Base-by-base conservation (phyloP, 495 filamentous ascomycete genomes). In the Penicillium steckii region DNA sequence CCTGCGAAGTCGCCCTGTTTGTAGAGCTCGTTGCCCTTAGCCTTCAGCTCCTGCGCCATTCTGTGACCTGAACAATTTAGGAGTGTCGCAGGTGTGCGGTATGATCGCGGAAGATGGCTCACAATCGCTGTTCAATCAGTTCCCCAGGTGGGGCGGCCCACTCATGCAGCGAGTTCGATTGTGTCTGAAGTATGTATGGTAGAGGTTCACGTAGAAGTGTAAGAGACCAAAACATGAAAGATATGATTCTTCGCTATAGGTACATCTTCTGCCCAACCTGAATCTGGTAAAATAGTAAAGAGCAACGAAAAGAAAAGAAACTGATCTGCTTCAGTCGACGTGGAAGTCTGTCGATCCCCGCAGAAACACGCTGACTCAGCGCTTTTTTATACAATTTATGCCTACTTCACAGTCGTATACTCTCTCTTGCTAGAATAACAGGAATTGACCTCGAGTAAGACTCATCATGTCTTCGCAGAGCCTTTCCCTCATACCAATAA, bases 1-100 rank as follows among this genome's bases (percentile, higher is more conserved):
- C 75, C 79, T 19, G 62, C 70, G 65, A 80, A 97, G 59, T 97
- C 86, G 56, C 84, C 85, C 8, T 70, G 65, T 59, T 84, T 80
- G 70, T 82, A 91, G 66, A 80, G 77, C 43, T 66, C 53, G 43
- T 78, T 75, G 44, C 69, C 75, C 54, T 71, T 74, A 37, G 71
- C 60, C 55, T 76, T 78, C 17, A 78, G 62, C 40, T 69, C 71
- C 44, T 70, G 66, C 3, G 73, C 68, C 71, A 75, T 77, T 37
- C 9, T 59, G 44, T 32, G 10, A 25, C 12, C 18, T 24, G 8
- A 30, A 15, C 10, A 37, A 37, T 24, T 32, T 12, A 25, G 27
- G 25, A 47, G 27, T 45, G 35, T 49, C 12, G 35, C 19, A 30
- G 43, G 21, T 44, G 49, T 19, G 21, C 12, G 7, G 40, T n/a